A percentile compares a stretch with the other conserved stretches of the same genome.
Evolutionary conservation across 2,329 filamentous ascomycete species (phyloP).

Genomic region (Stagonosporopsis vannaccii): DNA sequence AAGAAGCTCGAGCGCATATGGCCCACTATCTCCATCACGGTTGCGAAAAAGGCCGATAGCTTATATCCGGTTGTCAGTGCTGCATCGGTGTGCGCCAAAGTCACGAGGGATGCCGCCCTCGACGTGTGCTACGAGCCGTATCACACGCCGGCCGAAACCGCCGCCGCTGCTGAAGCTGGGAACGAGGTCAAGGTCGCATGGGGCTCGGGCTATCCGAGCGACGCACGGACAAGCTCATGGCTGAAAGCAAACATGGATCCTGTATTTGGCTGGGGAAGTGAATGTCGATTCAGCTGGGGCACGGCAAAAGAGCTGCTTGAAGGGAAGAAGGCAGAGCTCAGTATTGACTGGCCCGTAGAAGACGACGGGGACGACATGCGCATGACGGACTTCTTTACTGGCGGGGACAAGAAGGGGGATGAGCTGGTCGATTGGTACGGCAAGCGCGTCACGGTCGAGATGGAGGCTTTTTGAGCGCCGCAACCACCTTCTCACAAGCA

Average conservation of each 20-base stretch:
- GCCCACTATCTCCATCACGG: slow-evolving; percentile 66
- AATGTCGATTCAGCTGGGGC: slow-evolving; percentile 95
- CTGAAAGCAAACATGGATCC: slow-evolving; percentile 87
- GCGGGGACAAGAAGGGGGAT: slow-evolving; percentile 58
- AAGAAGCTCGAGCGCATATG: slow-evolving; percentile 83
- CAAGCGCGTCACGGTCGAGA: slow-evolving; percentile 70
- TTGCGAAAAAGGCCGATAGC: slow-evolving; percentile 81
- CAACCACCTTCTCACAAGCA: not conserved
- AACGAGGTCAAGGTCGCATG: slow-evolving; percentile 62
- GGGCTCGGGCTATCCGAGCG: slow-evolving; percentile 94
- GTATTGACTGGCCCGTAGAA: slow-evolving; percentile 86
- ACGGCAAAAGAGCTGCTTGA: slow-evolving; percentile 95
- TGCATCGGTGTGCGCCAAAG: slow-evolving; percentile 93
- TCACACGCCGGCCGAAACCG: slow-evolving; percentile 30
- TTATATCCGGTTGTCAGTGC: slow-evolving; percentile 92
- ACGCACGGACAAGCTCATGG: slow-evolving; percentile 82
- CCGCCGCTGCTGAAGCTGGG: slow-evolving; percentile 36
- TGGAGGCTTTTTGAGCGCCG: slow-evolving; percentile 70
- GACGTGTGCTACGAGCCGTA: slow-evolving; percentile 75
- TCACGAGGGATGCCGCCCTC: slow-evolving; percentile 88
- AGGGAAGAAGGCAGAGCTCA: slow-evolving; percentile 69
- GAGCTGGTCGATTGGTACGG: slow-evolving; percentile 88
- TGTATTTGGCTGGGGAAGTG: slow-evolving; percentile 91
- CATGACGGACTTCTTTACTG: slow-evolving; percentile 78
- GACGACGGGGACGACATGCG: slow-evolving; percentile 71